Conservation (phyloP, 352 stramenopile genomes). For the Phytophthora sp. region DNA sequence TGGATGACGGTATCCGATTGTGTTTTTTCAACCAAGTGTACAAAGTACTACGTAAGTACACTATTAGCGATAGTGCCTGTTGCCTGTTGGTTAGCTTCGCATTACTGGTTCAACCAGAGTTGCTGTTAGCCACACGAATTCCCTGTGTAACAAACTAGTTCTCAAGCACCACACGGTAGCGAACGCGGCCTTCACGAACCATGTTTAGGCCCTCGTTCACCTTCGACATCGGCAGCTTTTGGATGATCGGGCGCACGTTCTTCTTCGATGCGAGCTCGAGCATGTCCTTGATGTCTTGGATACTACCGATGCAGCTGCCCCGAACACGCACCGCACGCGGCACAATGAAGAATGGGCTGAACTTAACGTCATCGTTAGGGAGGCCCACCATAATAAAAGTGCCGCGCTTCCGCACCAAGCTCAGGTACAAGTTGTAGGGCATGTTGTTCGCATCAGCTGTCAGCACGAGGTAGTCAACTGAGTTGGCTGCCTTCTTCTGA, state of each 20-base stretch:
- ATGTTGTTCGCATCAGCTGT: conserved; percentile 7
- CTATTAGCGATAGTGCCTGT: too few relatives aligned
- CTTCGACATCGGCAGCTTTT: conserved; percentile 53
- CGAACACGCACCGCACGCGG: not conserved
- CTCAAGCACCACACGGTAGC: conserved; percentile 38
- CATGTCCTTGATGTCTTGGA: conserved; percentile 59
- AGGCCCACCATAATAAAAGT: conserved; percentile 14
- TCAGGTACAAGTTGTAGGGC: conserved; percentile 16
- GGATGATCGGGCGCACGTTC: conserved; percentile 57
- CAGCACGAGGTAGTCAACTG: conserved; percentile 3
- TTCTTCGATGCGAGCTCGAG: conserved; percentile 72
- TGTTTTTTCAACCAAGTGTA: too few relatives aligned
- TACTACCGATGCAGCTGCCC: conserved; percentile 10
- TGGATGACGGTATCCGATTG: too few relatives aligned
- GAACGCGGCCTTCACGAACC: conserved; percentile 35
- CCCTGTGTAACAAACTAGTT: conserved; percentile 4
- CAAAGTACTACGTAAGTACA: too few relatives aligned
- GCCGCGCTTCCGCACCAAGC: conserved; percentile 1
- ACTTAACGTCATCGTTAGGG: conserved; percentile 11
- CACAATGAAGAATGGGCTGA: not conserved
- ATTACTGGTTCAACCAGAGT: too few relatives aligned
- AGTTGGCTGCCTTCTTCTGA: conserved; percentile 9
- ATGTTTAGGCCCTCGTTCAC: conserved; percentile 43
- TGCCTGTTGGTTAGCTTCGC: too few relatives aligned
- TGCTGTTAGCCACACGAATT: too few relatives aligned